Evolutionary conservation across 2,329 filamentous ascomycete genomes (phyloP).

Genomic region (Colletotrichum ledebouriae): DNA sequence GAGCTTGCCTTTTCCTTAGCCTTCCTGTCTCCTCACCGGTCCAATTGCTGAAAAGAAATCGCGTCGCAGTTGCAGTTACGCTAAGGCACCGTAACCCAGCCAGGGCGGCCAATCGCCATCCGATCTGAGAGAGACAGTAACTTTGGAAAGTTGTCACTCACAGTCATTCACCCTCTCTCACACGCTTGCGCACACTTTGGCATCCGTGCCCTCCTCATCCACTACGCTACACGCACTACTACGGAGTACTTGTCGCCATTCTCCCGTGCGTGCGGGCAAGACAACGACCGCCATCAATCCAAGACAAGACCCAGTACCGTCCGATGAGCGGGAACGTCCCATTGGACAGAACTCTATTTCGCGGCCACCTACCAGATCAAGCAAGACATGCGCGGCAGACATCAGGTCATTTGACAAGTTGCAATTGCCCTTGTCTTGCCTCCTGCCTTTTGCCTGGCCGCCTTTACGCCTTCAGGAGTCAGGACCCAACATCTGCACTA

Average conservation of each 20-base stretch:
- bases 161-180: no score
- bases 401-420: slow-evolving; percentile 39
- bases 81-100: slow-evolving; percentile 25
- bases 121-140: neutral
- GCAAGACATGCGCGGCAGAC: slow-evolving; percentile 29
- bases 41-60: slow-evolving; percentile 17
- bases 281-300: slow-evolving; percentile 3
- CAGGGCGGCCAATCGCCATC: slow-evolving; percentile 20
- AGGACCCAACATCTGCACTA: slow-evolving; percentile 2
- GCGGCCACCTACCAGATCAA: slow-evolving; percentile 31
- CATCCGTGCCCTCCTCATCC: slow-evolving; percentile 13
- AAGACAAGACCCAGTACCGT: slow-evolving; percentile 23
- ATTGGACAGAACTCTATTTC: slow-evolving; percentile 39
- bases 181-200: no score
- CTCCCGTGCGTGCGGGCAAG: slow-evolving; percentile 22
- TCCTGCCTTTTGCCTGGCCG: neutral
- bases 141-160: no score
- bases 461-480: neutral
- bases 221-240: neutral
- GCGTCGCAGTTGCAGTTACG: slow-evolving; percentile 26
- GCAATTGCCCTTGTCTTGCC: slow-evolving; percentile 33
- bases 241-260: neutral
- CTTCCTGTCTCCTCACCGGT: slow-evolving; percentile 13
- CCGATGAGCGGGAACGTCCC: slow-evolving; percentile 34
- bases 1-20: neutral